A percentile compares a stretch with the other conserved stretches of the same genome.
phyloP scores from a whole-genome alignment of 73 alveolate genomes.

The Diophrys appendiculata region DNA sequence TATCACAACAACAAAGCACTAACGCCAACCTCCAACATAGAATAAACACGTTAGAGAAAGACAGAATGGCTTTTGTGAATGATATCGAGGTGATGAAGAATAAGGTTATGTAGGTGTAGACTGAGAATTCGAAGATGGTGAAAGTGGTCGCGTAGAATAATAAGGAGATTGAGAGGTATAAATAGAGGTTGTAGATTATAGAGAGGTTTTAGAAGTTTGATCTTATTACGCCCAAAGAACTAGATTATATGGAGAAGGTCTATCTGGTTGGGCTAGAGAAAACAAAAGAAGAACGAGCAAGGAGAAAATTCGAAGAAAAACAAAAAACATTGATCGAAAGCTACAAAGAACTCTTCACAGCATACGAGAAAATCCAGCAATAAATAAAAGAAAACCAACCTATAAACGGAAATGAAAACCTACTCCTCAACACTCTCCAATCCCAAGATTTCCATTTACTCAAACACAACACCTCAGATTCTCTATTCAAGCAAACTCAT shows the following conservation, averaged over 20 bases:
- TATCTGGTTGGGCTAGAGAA: not conserved
- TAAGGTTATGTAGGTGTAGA: too few species aligned
- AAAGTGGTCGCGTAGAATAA: not conserved
- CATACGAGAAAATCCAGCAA: not conserved
- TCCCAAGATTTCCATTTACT: too few species aligned
- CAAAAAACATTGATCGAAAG: not conserved
- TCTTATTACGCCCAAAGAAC: not conserved
- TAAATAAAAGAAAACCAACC: not conserved
- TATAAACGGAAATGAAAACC: not conserved
- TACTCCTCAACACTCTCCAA: too few species aligned
- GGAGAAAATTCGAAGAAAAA: not conserved
- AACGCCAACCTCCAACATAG: not conserved
- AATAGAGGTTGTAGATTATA: not conserved
- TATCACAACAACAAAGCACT: not conserved
- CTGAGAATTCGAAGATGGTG: too few species aligned
- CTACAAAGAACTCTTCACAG: not conserved
- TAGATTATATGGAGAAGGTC: not conserved
- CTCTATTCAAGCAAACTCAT: too few species aligned
- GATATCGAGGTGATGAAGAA: too few species aligned
- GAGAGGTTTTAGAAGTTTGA: not conserved
- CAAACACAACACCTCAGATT: too few species aligned
- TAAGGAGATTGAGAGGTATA: not conserved
- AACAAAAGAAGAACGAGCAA: not conserved
- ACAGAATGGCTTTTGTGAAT: too few species aligned
- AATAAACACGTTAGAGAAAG: not conserved